Conservation (phyloP, 495 filamentous ascomycete genomes). For the Neurospora sp. region DNA sequence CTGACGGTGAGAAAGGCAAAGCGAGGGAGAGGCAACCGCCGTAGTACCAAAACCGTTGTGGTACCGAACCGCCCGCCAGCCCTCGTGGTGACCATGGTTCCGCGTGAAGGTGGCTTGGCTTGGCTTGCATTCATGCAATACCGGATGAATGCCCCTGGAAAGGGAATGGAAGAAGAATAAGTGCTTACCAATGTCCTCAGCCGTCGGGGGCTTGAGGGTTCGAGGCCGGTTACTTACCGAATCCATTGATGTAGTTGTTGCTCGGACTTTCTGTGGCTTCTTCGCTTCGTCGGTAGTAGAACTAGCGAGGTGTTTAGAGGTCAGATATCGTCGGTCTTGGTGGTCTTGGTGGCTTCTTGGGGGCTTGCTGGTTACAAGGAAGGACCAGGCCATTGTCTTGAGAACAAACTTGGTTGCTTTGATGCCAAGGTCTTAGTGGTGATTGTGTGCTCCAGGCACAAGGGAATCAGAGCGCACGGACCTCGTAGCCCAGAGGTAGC, state of each 20-base stretch:
- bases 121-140: neutral
- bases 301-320: neutral
- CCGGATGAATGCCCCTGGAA: neutral
- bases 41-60: neutral
- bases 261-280: neutral
- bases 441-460: neutral
- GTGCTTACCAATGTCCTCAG: neutral
- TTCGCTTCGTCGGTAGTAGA: neutral
- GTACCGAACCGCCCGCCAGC: neutral
- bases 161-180: neutral
- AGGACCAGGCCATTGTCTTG: too few relatives aligned
- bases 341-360: neutral
- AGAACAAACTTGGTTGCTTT: neutral
- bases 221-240: neutral
- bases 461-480: neutral
- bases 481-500: neutral
- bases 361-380: neutral
- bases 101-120: neutral
- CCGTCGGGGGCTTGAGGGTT: too few relatives aligned
- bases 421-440: neutral
- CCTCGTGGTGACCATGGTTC: neutral
- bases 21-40: too few relatives aligned
- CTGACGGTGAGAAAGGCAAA: neutral
- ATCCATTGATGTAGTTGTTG: neutral
- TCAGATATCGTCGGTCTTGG: neutral